A percentile compares a stretch with the other conserved stretches of the same genome.
phyloP scores from a whole-genome alignment of 176 grass and related monocot genomes.

The Raddia guianensis region DNA sequence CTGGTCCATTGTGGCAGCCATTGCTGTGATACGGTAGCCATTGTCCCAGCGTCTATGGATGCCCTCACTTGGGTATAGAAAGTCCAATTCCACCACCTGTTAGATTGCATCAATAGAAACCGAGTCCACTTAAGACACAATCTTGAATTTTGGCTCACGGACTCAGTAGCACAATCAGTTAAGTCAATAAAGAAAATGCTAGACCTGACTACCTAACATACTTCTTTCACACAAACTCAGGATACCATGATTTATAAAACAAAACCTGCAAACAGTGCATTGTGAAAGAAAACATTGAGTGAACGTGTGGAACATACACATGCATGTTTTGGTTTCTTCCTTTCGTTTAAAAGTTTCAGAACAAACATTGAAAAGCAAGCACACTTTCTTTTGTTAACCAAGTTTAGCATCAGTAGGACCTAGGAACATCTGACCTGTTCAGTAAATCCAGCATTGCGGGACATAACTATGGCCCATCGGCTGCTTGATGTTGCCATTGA shows the following conservation, averaged over 20 bases:
- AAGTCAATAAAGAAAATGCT: background rate
- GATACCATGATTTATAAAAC: background rate
- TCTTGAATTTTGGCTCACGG: background rate
- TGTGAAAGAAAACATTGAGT: slow-evolving; percentile 7
- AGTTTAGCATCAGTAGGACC: background rate
- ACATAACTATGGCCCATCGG: slow-evolving; percentile 83
- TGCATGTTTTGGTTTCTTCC: background rate
- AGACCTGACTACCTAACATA: background rate
- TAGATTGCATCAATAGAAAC: background rate
- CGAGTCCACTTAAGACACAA: background rate
- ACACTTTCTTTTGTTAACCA: background rate
- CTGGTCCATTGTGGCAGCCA: slow-evolving; percentile 72
- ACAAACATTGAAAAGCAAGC: slow-evolving; percentile 1
- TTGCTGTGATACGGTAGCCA: slow-evolving; percentile 65
- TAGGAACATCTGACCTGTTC: slow-evolving; percentile 61
- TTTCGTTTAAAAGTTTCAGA: background rate
- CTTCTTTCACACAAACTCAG: background rate
- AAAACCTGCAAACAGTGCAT: background rate
- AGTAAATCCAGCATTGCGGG: slow-evolving; percentile 61
- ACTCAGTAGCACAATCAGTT: background rate
- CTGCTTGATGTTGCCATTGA: slow-evolving; percentile 71
- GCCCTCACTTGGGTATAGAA: slow-evolving; percentile 76
- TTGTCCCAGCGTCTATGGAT: slow-evolving; percentile 72
- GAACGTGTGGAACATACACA: background rate
- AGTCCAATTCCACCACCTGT: slow-evolving; percentile 78